Base-by-base conservation (phyloP, 495 filamentous ascomycete species). In the Penicillium parvum region DNA sequence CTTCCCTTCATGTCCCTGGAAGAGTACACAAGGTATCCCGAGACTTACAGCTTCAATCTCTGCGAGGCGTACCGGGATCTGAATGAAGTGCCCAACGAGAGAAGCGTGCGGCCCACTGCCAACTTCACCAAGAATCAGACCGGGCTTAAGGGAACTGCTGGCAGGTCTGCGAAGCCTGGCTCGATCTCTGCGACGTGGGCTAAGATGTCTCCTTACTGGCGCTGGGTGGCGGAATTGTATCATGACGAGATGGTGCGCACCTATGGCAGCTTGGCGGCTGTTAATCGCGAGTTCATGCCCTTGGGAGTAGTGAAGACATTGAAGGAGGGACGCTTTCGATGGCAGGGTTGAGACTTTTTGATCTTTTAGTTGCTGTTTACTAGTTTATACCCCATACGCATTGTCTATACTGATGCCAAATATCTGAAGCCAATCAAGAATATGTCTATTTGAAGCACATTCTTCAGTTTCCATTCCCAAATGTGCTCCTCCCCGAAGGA, bases 261-360 rank as follows among this genome's bases (percentile, higher is more conserved):
- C 12, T 85, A 83, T 58, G 83, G 83, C 12, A 71, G 76, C 7
- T 50, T 85, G 50, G 75, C 74, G n/a, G 72, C 83, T 8, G 82
- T 84, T 0, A 78, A 79, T 40, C 58, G 69, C 17, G 80, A 76
- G 22, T 65, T 77, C 37, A 62, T 85, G 64, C 81, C 82, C 1
- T 69, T 84, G 50, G 82, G 81, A 1, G 79, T 86, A 49, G 69
- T 85, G n/a, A 76, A 72, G 44, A 71, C 80, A 18, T 71, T 84
- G 56, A 66, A 74, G 47, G 72, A 76, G 37, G 75, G 73, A 40
- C 73, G 71, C 39, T 71, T 83, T 15, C 71, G 72, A 45, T 85
- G 81, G 82, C 74, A 82, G 60, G 63, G 66, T 16, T 71, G 51
- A 57, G 42, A 9, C 20, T 30, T 19, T 7, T n/a, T 16, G 9